phyloP scores from a whole-genome alignment of 495 filamentous ascomycete species.

The Tuber aestivum region DNA sequence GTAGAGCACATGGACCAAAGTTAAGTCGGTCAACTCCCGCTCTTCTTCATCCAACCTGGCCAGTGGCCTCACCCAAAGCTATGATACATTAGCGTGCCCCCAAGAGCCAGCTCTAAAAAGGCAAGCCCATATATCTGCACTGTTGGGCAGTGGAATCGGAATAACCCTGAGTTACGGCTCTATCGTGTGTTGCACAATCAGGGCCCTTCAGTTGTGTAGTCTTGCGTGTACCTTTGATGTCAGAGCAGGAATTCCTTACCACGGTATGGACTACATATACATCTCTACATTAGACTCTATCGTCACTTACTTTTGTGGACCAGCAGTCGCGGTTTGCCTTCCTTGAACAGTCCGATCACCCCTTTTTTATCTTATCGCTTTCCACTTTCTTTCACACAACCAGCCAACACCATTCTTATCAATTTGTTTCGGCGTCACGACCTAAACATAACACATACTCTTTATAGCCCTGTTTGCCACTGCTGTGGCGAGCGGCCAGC shows the following conservation, averaged over 20 bases:
- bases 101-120: not conserved
- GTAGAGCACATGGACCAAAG: not conserved
- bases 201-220: not conserved
- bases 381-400: not conserved
- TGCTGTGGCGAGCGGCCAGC: not conserved
- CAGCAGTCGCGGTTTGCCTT: not conserved
- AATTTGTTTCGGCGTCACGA: not conserved
- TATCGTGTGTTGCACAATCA: not conserved
- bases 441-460: not conserved
- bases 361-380: not conserved
- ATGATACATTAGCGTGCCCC: not conserved
- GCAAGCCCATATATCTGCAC: not conserved
- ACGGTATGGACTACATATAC: not conserved
- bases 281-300: not conserved
- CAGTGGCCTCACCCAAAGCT: not conserved
- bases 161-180: not conserved
- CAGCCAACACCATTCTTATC: not conserved
- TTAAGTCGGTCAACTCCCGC: not conserved
- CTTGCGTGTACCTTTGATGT: not conserved
- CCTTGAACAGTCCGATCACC: not conserved
- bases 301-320: not conserved
- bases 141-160: not conserved
- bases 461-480: not conserved
- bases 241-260: not conserved
- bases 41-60: not conserved